Conservation (phyloP, 768 basidiomycete species). For the Cystofilobasidium capitatum region DNA sequence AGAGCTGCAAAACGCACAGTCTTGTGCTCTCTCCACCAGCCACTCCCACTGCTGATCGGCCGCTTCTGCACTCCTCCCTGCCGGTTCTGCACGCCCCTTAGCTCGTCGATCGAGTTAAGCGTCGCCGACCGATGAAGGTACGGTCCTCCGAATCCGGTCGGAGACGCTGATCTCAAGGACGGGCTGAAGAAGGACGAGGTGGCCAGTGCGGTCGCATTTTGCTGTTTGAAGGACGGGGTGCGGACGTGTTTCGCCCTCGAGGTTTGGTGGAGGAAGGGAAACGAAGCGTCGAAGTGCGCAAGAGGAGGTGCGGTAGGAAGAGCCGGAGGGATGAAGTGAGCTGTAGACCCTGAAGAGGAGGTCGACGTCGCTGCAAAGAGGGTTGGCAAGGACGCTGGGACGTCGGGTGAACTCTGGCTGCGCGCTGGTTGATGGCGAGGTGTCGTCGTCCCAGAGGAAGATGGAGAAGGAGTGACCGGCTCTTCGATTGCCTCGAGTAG, state of each 20-base stretch:
- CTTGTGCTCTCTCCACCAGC: constrained; percentile 25
- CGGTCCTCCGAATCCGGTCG: neutral
- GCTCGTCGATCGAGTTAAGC: constrained; percentile 9
- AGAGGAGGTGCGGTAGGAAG: constrained; percentile 4
- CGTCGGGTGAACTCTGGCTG: neutral
- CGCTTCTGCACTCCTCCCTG: neutral
- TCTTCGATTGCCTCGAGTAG: neutral
- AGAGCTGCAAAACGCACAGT: no score
- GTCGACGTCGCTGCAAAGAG: neutral
- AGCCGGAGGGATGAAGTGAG: neutral
- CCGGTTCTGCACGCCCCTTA: constrained; percentile 9
- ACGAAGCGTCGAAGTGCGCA: constrained; percentile 10
- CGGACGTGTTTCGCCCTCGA: neutral
- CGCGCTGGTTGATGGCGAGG: neutral
- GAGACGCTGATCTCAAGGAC: neutral
- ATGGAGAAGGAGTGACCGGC: neutral
- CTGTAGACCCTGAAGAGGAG: no score
- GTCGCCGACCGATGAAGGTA: constrained; percentile 8
- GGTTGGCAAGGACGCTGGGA: neutral
- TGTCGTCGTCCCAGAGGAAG: neutral
- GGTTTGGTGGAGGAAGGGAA: neutral
- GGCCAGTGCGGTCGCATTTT: constrained; percentile 7
- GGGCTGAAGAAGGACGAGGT: neutral
- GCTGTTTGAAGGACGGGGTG: neutral
- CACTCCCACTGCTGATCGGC: constrained; percentile 2